Base-by-base conservation (phyloP, 1,284 basidiomycete genomes). In the Boletus nobilissimus region DNA sequence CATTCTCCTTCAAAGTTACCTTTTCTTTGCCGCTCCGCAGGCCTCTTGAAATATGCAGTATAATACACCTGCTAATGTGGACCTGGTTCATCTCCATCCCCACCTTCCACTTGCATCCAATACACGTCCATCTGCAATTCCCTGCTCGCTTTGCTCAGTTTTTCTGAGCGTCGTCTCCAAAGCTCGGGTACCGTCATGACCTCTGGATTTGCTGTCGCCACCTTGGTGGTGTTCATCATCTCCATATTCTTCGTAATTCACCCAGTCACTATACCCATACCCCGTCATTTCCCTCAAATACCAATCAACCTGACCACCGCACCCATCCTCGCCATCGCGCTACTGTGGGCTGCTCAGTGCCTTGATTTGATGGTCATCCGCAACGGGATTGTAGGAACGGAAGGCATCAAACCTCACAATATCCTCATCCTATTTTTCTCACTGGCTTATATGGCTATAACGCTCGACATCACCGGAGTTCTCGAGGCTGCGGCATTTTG, bases 371-470 rank as follows among this genome's bases (percentile, higher is more conserved):
- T 82, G 0, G 82, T 94, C 89, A 85, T 98, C 39, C 89, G 92
- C 13, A 87, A 91, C 76, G 97, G 97, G 2, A 93, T 95, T 74
- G 88, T 94, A 40, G 94, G 94, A 29, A 79, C 90, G 1, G 93
- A 93, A 70, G 95, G 95, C 4, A 91, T 99, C 62, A 92, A 95
- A 80, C 97, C 98, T 0, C 96, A 97, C 83, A 96, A 98, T 85
- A 97, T 99, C 78, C 92, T 99, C 85, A 95, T 96, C 38, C 89
- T 99, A 10, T 99, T 99, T 87, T 93, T 97, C 80, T 96, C 95
- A 3, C 89, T 99, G 75, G 97, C 97, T 0, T 99, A 99, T 87
- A 95, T 99, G 87, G 94, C 97, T 6, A 95, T 98, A 72, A 97
- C 97, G 0, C 90, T 99, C 63, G 97, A 99, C 83, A 91, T 94